These are phyloP conservation scores for Parietaria judaica DNA, from an alignment of 306 rosid genomes.

Conservation along the genomic window DNA sequence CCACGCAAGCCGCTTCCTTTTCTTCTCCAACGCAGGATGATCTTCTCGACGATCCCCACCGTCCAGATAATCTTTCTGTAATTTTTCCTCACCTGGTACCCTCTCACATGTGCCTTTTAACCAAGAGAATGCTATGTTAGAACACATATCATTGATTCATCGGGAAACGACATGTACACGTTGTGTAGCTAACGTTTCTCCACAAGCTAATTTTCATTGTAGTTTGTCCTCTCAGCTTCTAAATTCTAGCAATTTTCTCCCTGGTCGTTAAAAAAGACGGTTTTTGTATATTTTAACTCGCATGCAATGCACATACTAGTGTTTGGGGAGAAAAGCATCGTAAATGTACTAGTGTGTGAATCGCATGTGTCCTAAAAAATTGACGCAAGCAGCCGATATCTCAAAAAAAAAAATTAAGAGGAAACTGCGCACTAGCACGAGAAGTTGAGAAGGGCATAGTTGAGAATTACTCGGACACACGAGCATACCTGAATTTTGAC, in stretches of 20 bases:
- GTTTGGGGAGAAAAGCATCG: too few relatives aligned
- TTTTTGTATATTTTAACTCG: too few relatives aligned
- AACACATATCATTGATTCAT: neutral
- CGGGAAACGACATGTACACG: too few relatives aligned
- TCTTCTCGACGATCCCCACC: constrained; percentile 76
- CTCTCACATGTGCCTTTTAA: constrained; percentile 80
- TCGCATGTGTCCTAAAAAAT: too few relatives aligned
- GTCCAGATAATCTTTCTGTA: constrained; percentile 61
- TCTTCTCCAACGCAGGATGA: constrained; percentile 78
- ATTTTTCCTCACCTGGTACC: constrained; percentile 81
- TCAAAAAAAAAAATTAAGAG: neutral
- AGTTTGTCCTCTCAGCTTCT: too few relatives aligned
- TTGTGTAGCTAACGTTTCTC: too few relatives aligned
- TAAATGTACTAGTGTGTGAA: too few relatives aligned
- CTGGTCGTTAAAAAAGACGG: too few relatives aligned
- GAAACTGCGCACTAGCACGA: neutral
- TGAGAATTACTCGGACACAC: neutral
- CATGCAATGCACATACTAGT: too few relatives aligned
- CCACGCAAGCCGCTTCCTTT: constrained; percentile 90
- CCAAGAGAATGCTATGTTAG: constrained; percentile 14
- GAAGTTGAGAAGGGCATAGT: neutral
- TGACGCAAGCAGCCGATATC: neutral
- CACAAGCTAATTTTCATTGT: too few relatives aligned
- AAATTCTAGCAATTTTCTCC: too few relatives aligned
- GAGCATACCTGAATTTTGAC: constrained; percentile 74